Evolutionary conservation across 2,329 filamentous ascomycete genomes (phyloP), one percentile per base, ranked within the genome.

Genomic region (Endoconidiophora laricicola): DNA sequence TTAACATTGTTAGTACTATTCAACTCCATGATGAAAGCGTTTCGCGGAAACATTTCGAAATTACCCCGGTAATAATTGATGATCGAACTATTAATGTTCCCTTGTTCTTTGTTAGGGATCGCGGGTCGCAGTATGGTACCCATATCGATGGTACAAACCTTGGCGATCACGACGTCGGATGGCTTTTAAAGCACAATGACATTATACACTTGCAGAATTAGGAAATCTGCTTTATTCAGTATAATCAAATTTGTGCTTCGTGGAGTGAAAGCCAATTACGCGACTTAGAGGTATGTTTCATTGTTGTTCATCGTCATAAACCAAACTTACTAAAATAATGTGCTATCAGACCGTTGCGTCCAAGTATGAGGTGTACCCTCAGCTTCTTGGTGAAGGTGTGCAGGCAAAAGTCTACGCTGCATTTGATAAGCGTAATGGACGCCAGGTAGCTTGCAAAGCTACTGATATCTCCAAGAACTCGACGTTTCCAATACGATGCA

Each of bases 361-460:
- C 42, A 61, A 59, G 36, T 68, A 66, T 48, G 24, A 48, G 0
- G 48, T 68, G 29, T 61, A 62, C 4, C 54, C 60, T 9, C 60
- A 61, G 10, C 63, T 64, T 40, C 59, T 68, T 6, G 66, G 66
- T 1, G 57, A 61, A 33, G 66, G 66, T 2, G 58, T 62, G 20
- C 63, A 67, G 52, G 66, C 60, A 12, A 54, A 57, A 14, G 64
- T 67, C 10, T 64, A 62, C 44, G 56, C 67, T 5, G 62, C 65
- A 6, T 59, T 70, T 2, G 69, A 83, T 14, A 60, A 65, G 22
- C 60, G 60, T 5, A 74, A 71, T 0, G 66, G 69, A 37, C 69
- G 68, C 50, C 82, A 86, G 57, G 55, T 84, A 18, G 80, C 79
- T 9, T 86, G 82, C 65, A 86, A 86, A 57, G 65, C 6, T 12